phyloP scores from a whole-genome alignment of 2,329 filamentous ascomycete genomes.

The Lasiodiplodia sp. region DNA sequence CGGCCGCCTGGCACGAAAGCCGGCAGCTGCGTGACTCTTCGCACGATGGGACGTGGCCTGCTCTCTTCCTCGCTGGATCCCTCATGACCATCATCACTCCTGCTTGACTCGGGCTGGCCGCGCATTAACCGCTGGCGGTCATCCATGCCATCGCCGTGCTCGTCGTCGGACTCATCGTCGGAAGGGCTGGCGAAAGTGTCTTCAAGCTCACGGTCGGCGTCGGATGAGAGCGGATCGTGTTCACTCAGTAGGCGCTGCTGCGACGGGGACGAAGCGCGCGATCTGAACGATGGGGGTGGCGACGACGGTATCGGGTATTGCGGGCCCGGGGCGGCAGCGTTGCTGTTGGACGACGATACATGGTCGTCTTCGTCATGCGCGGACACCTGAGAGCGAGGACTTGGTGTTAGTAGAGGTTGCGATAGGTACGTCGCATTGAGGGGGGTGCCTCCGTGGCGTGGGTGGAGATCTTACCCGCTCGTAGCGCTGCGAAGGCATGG shows the following conservation, averaged over 20 bases:
- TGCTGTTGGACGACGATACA: slow-evolving; percentile 35
- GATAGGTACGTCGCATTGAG: slow-evolving; percentile 13
- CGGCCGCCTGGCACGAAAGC: slow-evolving; percentile 56
- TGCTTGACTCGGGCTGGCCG: slow-evolving; percentile 55
- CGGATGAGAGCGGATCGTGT: slow-evolving; percentile 57
- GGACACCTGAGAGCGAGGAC: slow-evolving; percentile 45
- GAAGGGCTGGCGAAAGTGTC: slow-evolving; percentile 80
- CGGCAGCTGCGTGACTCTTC: slow-evolving; percentile 63
- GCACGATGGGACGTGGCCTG: slow-evolving; percentile 48
- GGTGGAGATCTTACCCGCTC: slow-evolving; percentile 51
- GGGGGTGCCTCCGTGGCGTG: slow-evolving; percentile 31
- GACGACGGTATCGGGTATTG: slow-evolving; percentile 54
- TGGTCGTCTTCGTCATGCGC: slow-evolving; percentile 50
- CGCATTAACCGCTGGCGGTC: slow-evolving; percentile 88
- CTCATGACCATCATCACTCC: slow-evolving; percentile 27
- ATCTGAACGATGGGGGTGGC: slow-evolving; percentile 82
- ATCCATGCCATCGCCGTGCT: slow-evolving; percentile 74
- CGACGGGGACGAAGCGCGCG: slow-evolving; percentile 74
- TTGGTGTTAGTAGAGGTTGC: slow-evolving; percentile 13
- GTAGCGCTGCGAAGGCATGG: slow-evolving; percentile 58
- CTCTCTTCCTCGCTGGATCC: slow-evolving; percentile 32
- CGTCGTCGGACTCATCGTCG: slow-evolving; percentile 73
- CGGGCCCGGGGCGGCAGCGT: slow-evolving; percentile 35
- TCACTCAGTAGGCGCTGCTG: slow-evolving; percentile 61
- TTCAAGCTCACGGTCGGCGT: slow-evolving; percentile 81